Evolutionary conservation across 2,329 filamentous ascomycete genomes (phyloP).

Genomic region (Eutypella sp.): DNA sequence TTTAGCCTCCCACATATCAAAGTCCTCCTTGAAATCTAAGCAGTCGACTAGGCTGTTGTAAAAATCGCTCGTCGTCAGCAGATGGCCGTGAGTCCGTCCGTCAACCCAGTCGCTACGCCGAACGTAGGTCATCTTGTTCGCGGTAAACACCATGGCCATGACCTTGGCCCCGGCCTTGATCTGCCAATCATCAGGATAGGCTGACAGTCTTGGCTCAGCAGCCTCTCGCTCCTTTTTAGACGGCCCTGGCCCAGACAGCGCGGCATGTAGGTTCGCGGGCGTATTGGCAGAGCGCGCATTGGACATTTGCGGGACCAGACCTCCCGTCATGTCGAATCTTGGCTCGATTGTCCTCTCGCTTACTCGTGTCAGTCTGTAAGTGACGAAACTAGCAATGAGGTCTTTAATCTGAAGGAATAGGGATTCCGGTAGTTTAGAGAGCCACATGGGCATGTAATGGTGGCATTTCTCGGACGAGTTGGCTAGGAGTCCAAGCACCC

Average conservation of each 20-base stretch:
- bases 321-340: constrained; percentile 56
- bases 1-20: constrained; percentile 79
- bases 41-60: constrained; percentile 85
- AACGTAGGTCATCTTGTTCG: constrained; percentile 57
- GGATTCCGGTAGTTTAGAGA: constrained; percentile 62
- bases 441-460: constrained; percentile 71
- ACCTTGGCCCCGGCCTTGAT: constrained; percentile 75
- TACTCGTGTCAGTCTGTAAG: constrained; percentile 70
- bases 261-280: constrained; percentile 70
- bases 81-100: constrained; percentile 51
- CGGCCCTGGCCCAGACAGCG: constrained; percentile 52
- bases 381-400: constrained; percentile 71
- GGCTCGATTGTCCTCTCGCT: constrained; percentile 60
- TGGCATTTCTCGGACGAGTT: constrained; percentile 73
- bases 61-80: constrained; percentile 77
- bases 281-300: constrained; percentile 55
- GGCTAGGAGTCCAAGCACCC: constrained; percentile 73
- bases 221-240: constrained; percentile 52
- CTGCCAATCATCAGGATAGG: constrained; percentile 84
- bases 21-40: constrained; percentile 78
- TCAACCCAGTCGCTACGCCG: constrained; percentile 31
- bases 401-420: constrained; percentile 73
- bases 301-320: constrained; percentile 68
- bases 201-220: constrained; percentile 46
- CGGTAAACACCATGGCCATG: constrained; percentile 75